Base-by-base conservation (phyloP, 2,329 filamentous ascomycete genomes). In the Fusarium zealandicum region DNA sequence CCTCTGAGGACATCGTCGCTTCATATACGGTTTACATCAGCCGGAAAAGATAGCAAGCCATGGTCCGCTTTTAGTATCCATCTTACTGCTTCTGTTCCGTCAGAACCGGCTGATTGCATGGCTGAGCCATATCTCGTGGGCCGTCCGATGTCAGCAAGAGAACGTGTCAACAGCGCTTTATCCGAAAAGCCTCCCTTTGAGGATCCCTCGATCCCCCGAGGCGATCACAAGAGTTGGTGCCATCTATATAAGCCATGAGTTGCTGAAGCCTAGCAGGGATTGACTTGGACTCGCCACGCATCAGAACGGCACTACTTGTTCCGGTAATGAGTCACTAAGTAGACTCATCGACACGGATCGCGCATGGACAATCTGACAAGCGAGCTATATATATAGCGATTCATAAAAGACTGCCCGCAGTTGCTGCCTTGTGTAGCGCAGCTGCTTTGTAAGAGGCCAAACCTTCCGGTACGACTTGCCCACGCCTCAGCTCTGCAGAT, bases 311-410 rank as follows among this genome's bases (percentile, higher is more conserved):
- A 22, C 22, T 25, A 25, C 22, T 25, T 25, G 31, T 17, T 33
- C 33, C 54, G 42, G 54, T 9, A 54, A 36, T 59, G 55, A 59
- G 54, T 59, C 55, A 58, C 47, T 14, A 31, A 25, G 3, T 8
- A 58, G 10, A 12, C 30, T 44, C 30, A 22, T 8, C 8, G 6
- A 9, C 6, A 25, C 22, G 8, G 22, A 25, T 8, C 22, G 6
- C 22, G 7, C 22, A 25, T 25, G 3, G 9, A 8, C 22, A 25
- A 25, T 25, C 22, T 25, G 22, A 25, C 22, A 25, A 8, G 20
- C 20, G 7, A 25, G 22, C 22, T 8, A 7, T 25, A 27, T 33
- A 36, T 37, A 28, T 28, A 45, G 25, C n/a, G 32, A 36, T 45
- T 20, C 31, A 35, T 17, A 27, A 14, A 10, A 27, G 11, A 12